A percentile compares a stretch with the other conserved stretches of the same genome.
phyloP scores from a whole-genome alignment of 164 flowering plant genomes.

The Vitis rupestris region DNA sequence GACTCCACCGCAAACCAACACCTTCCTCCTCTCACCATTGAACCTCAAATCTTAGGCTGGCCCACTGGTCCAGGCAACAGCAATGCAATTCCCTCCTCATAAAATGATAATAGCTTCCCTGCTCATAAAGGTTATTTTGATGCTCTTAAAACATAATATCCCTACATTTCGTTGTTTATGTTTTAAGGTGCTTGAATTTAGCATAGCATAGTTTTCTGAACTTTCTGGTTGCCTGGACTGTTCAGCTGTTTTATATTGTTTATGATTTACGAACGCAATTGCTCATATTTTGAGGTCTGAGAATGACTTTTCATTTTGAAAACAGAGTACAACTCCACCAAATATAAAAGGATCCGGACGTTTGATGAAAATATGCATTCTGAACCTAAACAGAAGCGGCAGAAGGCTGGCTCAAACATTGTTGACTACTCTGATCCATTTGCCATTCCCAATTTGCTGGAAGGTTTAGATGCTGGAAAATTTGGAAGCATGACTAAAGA shows the following conservation, averaged over 20 bases:
- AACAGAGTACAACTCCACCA: neutral
- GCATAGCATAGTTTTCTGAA: too few relatives aligned
- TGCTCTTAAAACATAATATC: too few relatives aligned
- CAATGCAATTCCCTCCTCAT: too few relatives aligned
- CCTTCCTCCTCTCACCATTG: too few relatives aligned
- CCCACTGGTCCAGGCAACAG: too few relatives aligned
- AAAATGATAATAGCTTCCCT: too few relatives aligned
- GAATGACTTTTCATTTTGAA: neutral
- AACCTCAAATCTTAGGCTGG: too few relatives aligned
- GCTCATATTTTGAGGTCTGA: neutral
- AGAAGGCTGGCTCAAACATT: conserved; percentile 4
- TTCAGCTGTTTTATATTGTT: neutral
- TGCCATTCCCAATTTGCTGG: conserved; percentile 21
- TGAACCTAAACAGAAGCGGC: neutral
- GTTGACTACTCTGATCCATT: conserved; percentile 34
- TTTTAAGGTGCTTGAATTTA: too few relatives aligned
- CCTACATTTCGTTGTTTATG: too few relatives aligned
- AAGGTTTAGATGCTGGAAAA: conserved; percentile 20
- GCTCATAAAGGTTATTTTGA: too few relatives aligned
- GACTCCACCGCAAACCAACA: too few relatives aligned
- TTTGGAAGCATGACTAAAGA: conserved; percentile 43
- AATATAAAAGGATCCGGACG: neutral
- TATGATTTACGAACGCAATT: neutral
- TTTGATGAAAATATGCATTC: conserved; percentile 1
- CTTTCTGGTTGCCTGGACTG: neutral